phyloP scores from a whole-genome alignment of 176 grass and related monocot species.

The Musa troglodytarum region DNA sequence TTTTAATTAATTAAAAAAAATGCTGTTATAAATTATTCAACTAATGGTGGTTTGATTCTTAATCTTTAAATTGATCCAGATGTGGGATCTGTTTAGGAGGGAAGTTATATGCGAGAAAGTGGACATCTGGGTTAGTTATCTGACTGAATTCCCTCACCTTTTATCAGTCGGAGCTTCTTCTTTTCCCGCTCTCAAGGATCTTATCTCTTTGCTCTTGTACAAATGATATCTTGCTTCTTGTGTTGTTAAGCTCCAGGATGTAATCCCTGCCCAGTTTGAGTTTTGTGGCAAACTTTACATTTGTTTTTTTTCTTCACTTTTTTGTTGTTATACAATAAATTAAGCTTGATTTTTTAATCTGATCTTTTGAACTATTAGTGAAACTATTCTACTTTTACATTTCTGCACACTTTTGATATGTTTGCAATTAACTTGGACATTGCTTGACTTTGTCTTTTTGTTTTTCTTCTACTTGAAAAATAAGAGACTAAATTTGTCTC shows the following conservation, averaged over 20 bases:
- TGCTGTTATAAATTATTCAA: conserved; percentile 18
- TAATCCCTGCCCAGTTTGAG: too few relatives aligned
- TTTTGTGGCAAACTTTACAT: too few relatives aligned
- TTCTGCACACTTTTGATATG: neutral
- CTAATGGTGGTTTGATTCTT: conserved; percentile 22
- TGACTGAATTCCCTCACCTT: neutral
- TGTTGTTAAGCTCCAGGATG: too few relatives aligned
- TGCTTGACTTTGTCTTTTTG: neutral
- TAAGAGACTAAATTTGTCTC: neutral
- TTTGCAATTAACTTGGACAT: neutral
- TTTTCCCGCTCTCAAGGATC: neutral
- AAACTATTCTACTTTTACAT: neutral
- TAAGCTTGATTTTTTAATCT: neutral
- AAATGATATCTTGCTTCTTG: too few relatives aligned
- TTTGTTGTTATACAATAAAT: neutral
- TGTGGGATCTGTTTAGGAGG: conserved; percentile 97
- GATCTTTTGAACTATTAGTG: neutral
- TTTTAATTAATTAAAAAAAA: conserved; percentile 3
- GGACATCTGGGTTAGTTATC: conserved; percentile 79
- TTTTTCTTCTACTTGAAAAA: neutral
- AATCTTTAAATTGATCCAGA: conserved; percentile 38
- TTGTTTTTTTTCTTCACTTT: too few relatives aligned
- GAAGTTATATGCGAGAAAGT: conserved; percentile 96
- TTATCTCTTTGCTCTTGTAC: neutral
- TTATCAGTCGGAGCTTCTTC: conserved; percentile 3